Evolutionary conservation across 257 asterid species (phyloP), one percentile per base, ranked within the genome.

Genomic region (Leonotis leonurus): DNA sequence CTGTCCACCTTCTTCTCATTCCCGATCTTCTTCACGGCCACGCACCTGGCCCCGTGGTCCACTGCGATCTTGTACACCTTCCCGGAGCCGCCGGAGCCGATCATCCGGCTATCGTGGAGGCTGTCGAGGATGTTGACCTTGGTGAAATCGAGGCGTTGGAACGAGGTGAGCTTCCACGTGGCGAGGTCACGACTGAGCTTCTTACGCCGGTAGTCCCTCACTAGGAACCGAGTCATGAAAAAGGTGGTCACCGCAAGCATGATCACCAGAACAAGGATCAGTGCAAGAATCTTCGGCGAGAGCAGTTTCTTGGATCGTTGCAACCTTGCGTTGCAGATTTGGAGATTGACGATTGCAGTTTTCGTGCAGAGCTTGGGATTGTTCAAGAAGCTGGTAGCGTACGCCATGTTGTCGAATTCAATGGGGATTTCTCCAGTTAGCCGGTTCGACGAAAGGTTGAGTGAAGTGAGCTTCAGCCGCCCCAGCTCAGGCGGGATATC

Each of bases 151-250:
- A 84, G 56, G 22, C 81, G 70, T 50, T 85, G 97, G 62, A 83
- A 90, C 0, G 98, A 88, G 71, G 95, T 87, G 25, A 85, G 65
- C 55, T 85, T 88, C 98, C 96, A 87, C 6, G 84, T 73, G 2
- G 81, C 77, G 8, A 83, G 75, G 55, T 89, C 85, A 1, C 68
- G 75, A 32, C 11, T 70, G 24, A 73, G 78, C 80, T 83, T 84
- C 85, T 83, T 89, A 54, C 72, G 78, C 73, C 75, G 62, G 68
- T 62, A 77, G 68, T 83, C 86, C 55, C 85, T 80, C 12, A 78
- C 33, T 76, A 79, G 8, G 57, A 65, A 73, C 35, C 74, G 45
- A 8, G 87, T 69, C 66, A 73, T 49, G 27, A 67, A 2, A 14
- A 73, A 2, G 32, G 73, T 62, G 57, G 68, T 45, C 2, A 83